Evolutionary conservation across 2,329 filamentous ascomycete genomes (phyloP).

Genomic region (Stachybotrys chlorohalonatus): DNA sequence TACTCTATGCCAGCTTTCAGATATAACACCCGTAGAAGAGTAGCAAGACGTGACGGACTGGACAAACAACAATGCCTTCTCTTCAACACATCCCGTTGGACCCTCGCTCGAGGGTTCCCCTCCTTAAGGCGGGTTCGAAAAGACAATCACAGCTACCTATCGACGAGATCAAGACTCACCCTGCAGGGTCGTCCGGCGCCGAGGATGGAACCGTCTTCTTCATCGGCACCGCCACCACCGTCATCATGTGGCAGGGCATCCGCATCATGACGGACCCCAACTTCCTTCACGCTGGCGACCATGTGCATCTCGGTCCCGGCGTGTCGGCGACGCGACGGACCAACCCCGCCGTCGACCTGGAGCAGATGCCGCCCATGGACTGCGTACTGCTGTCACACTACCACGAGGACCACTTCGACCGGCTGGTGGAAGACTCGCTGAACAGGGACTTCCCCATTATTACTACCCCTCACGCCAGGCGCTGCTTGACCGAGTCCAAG

Average conservation of each 20-base stretch:
- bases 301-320: constrained; percentile 57
- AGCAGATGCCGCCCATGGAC: constrained; percentile 50
- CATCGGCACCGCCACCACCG: constrained; percentile 47
- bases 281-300: constrained; percentile 56
- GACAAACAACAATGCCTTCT: neutral
- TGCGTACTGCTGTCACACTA: constrained; percentile 55
- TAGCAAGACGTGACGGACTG: too few species aligned
- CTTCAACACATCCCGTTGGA: neutral
- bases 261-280: constrained; percentile 52
- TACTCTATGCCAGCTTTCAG: neutral
- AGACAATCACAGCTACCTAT: neutral
- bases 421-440: constrained; percentile 25
- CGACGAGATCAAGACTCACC: constrained; percentile 6
- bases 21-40: too few species aligned
- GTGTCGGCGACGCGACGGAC: constrained; percentile 45
- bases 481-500: constrained; percentile 30
- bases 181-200: constrained; percentile 4
- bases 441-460: constrained; percentile 49
- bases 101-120: neutral
- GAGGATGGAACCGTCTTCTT: constrained; percentile 35
- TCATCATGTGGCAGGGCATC: constrained; percentile 43
- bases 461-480: constrained; percentile 52
- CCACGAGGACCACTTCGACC: constrained; percentile 42
- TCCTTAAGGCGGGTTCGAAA: neutral
- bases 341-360: constrained; percentile 51